Percentiles rank a stretch among this genome's conserved stretches.
These are phyloP conservation scores for Roridomyces roridus DNA, from an alignment of 768 basidiomycete species.

Conservation along the genomic window DNA sequence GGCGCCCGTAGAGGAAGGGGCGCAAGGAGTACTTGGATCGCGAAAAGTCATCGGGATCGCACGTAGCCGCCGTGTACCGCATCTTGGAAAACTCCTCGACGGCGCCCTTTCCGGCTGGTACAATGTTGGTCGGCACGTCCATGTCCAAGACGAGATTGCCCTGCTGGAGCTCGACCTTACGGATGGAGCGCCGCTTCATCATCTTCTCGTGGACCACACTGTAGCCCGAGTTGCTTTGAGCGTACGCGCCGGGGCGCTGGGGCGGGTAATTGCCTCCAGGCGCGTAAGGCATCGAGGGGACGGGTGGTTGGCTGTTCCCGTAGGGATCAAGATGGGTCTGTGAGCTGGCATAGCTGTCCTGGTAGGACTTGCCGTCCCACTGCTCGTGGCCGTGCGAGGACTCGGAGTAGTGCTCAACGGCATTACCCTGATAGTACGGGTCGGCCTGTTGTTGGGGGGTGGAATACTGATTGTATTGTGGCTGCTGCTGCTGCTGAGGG, in stretches of 20 bases:
- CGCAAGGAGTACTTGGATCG: slow-evolving; percentile 76
- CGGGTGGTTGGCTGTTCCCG: slow-evolving; percentile 66
- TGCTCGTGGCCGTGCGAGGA: slow-evolving; percentile 41
- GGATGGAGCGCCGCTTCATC: slow-evolving; percentile 80
- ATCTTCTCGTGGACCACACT: slow-evolving; percentile 77
- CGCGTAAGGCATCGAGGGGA: slow-evolving; percentile 59
- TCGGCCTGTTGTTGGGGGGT: no score
- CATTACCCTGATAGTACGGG: no score
- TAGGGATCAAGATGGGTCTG: slow-evolving; percentile 76
- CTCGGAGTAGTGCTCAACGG: slow-evolving; percentile 29
- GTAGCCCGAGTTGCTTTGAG: slow-evolving; percentile 61
- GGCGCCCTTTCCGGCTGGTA: slow-evolving; percentile 67
- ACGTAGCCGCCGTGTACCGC: slow-evolving; percentile 88
- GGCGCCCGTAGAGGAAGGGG: slow-evolving; percentile 77
- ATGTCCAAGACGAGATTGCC: slow-evolving; percentile 89
- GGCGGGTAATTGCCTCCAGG: slow-evolving; percentile 67
- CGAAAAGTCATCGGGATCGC: slow-evolving; percentile 91
- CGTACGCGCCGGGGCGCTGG: slow-evolving; percentile 55
- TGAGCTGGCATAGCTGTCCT: slow-evolving; percentile 71
- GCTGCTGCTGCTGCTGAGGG: slow-evolving; percentile 7
- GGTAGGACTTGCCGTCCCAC: slow-evolving; percentile 60
- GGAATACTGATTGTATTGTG: no score
- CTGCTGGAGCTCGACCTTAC: slow-evolving; percentile 79
- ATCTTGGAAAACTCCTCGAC: slow-evolving; percentile 83
- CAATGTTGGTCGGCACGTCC: slow-evolving; percentile 77